phyloP scores from a whole-genome alignment of 2,329 filamentous ascomycete species.

The Ophiostoma tasmaniense region DNA sequence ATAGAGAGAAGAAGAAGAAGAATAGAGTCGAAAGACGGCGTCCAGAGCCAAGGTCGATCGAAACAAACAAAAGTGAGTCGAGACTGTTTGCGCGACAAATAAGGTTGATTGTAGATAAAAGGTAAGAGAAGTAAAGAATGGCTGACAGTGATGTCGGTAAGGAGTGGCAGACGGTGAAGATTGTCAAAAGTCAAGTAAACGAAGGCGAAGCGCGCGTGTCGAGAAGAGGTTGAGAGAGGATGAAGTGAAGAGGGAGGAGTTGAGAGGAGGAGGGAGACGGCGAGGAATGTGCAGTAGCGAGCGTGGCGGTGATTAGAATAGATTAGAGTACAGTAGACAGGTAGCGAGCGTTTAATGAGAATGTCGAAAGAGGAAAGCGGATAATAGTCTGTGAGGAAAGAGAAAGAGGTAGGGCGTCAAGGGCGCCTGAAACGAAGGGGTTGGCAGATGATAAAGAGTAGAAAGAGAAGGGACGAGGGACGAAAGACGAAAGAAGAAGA shows the following conservation, averaged over 20 bases:
- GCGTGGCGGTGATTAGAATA: neutral
- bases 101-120: neutral
- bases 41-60: constrained; percentile 3
- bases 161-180: neutral
- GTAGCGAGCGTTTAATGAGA: neutral
- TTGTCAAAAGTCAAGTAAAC: neutral
- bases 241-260: neutral
- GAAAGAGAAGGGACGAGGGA: neutral
- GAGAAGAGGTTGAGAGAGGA: neutral
- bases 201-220: neutral
- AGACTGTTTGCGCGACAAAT: neutral
- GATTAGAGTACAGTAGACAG: neutral
- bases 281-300: neutral
- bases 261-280: neutral
- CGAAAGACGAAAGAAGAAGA: neutral
- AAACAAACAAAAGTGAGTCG: neutral
- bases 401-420: neutral
- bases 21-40: neutral
- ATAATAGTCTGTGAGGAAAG: neutral
- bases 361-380: neutral
- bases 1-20: neutral
- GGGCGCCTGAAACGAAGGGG: constrained; percentile 3
- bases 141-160: constrained; percentile 1
- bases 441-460: neutral
- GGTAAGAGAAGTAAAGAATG: neutral